Base-by-base conservation (phyloP, 2,329 filamentous ascomycete species). In the Hymenotorrendiella dingleyae region DNA sequence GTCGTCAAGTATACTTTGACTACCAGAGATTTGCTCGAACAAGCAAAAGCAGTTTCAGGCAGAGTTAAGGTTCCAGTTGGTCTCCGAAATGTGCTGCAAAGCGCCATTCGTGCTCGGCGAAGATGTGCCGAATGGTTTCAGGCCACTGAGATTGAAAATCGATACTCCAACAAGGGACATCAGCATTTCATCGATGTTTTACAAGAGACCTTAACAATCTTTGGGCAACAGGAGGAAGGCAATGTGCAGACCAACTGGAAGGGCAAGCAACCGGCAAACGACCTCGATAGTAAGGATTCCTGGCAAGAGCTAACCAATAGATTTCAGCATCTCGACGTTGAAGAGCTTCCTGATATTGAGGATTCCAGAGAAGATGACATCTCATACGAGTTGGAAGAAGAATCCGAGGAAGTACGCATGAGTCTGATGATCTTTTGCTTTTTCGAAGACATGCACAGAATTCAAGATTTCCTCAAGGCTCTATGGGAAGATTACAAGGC, bases 101-200 rank as follows among this genome's bases (percentile, higher is more conserved):
- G 41, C 14, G 48, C 42, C 8, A 50, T 50, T 21, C 10, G 35
- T 4, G 45, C 48, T 26, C 36, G 48, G n/a, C 40, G 43, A 29
- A 26, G 48, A 20, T 50, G 42, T 28, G 37, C 38, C 16, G 35
- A 38, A 26, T 48, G 45, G 45, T 50, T 48, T 27, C n/a, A 36
- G 26, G 28, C 27, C 26, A 40, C 24, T 11, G 40, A 39, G 9
- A 21, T 30, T 6, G 20, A 42, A 4, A 40, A 48, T 20, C 12
- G 22, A 6, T 35, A 33, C 10, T 45, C 36, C 5, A 35, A 39
- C 4, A 16, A 44, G 8, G 36, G 30, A 9, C 42, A 40, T 14
- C 29, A 35, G 20, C 24, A 45, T n/a, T 45, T 45, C 14, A 36
- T 40, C 22, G 10, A 16, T 2, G 23, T 45, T 10, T 34, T 45